Conservation (phyloP, 1,284 basidiomycete species). For the Polyporus tsugae region DNA sequence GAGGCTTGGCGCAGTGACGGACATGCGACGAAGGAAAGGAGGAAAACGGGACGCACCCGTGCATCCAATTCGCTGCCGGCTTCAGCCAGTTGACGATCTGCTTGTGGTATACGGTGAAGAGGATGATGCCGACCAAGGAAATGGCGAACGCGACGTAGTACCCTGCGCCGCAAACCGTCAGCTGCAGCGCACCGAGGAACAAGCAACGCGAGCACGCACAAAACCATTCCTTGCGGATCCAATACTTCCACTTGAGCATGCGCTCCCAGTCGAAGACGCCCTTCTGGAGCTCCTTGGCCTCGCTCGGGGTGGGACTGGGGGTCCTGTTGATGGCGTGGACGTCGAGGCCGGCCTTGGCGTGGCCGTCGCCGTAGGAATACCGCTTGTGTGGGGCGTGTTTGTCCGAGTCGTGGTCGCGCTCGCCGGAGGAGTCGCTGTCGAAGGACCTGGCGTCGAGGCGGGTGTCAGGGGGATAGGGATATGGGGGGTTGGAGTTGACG, state of each 20-base stretch:
- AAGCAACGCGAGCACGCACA: slow-evolving; percentile 47
- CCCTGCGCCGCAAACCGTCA: slow-evolving; percentile 16
- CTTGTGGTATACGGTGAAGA: slow-evolving; percentile 63
- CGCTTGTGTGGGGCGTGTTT: slow-evolving; percentile 15
- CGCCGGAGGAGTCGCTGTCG: slow-evolving; percentile 25
- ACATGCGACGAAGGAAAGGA: background rate
- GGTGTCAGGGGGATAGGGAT: slow-evolving; percentile 37
- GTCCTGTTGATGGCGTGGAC: slow-evolving; percentile 44
- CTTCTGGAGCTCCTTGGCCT: slow-evolving; percentile 45
- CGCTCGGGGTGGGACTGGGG: slow-evolving; percentile 52
- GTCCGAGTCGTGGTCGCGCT: slow-evolving; percentile 23
- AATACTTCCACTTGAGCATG: slow-evolving; percentile 53
- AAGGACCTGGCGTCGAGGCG: slow-evolving; percentile 30
- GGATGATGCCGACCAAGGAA: slow-evolving; percentile 49
- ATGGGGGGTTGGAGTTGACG: slow-evolving; percentile 23
- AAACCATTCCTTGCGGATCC: slow-evolving; percentile 58
- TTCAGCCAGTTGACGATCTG: slow-evolving; percentile 67
- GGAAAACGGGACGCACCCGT: slow-evolving; percentile 43
- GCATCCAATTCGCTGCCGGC: slow-evolving; percentile 62
- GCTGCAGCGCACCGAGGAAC: background rate
- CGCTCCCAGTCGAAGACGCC: slow-evolving; percentile 55
- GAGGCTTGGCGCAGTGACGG: background rate
- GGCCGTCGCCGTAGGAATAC: slow-evolving; percentile 12
- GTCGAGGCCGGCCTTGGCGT: slow-evolving; percentile 26
- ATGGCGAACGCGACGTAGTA: slow-evolving; percentile 39